phyloP scores from a whole-genome alignment of 2,329 filamentous ascomycete species.

The Microdochium bolleyi region DNA sequence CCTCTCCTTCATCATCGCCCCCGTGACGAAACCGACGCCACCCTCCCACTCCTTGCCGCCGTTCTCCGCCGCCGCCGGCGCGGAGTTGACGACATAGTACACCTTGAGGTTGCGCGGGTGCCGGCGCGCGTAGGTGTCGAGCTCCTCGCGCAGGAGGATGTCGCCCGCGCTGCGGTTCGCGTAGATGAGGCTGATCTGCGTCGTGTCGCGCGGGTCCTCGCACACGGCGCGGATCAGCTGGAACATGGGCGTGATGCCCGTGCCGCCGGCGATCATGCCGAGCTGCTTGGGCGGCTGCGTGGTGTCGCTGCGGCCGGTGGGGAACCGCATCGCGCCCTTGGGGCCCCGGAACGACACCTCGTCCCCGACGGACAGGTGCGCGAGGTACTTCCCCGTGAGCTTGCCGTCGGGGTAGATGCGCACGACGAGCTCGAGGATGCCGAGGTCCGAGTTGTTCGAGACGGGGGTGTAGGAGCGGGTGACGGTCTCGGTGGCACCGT shows the following conservation, averaged over 20 bases:
- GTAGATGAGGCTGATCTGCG: slow-evolving; percentile 33
- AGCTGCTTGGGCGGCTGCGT: slow-evolving; percentile 5
- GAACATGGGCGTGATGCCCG: slow-evolving; percentile 49
- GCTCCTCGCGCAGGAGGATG: slow-evolving; percentile 47
- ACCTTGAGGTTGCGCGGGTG: slow-evolving; percentile 47
- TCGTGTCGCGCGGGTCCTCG: slow-evolving; percentile 50
- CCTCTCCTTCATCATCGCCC: slow-evolving; percentile 37
- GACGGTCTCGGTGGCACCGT: slow-evolving; percentile 34
- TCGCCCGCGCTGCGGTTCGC: slow-evolving; percentile 42
- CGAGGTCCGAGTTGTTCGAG: slow-evolving; percentile 40
- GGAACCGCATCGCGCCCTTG: slow-evolving; percentile 49
- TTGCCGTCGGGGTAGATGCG: slow-evolving; percentile 41
- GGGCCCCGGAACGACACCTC: slow-evolving; percentile 44
- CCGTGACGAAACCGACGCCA: slow-evolving; percentile 41
- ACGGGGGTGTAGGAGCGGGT: slow-evolving; percentile 46
- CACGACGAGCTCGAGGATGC: slow-evolving; percentile 41
- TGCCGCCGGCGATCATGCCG: neutral
- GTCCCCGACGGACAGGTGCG: slow-evolving; percentile 36
- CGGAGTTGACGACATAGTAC: slow-evolving; percentile 44
- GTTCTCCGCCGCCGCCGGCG: slow-evolving; percentile 18
- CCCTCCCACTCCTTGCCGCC: slow-evolving; percentile 31
- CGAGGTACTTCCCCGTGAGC: slow-evolving; percentile 41
- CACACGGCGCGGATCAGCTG: slow-evolving; percentile 57
- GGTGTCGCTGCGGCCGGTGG: slow-evolving; percentile 47
- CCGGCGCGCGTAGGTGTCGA: slow-evolving; percentile 42